phyloP scores from a whole-genome alignment of 2,329 filamentous ascomycete genomes.

The Aspergillus texensis region DNA sequence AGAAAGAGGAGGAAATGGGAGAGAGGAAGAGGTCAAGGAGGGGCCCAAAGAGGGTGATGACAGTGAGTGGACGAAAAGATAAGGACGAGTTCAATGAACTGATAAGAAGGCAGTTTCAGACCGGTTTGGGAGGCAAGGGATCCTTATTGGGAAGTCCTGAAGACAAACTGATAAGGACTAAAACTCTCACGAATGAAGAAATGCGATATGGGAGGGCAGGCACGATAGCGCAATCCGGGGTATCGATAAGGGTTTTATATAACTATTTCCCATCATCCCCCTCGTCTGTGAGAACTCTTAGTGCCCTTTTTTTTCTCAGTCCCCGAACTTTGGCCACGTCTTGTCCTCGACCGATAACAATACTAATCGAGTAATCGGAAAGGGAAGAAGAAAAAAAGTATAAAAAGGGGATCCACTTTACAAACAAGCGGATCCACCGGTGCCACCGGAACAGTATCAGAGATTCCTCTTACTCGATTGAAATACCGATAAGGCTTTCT shows the following conservation, averaged over 20 bases:
- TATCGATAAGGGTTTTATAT: constrained; percentile 14
- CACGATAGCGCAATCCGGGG: constrained; percentile 10
- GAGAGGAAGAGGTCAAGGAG: constrained; percentile 4
- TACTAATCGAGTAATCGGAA: constrained; percentile 12
- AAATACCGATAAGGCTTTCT: constrained; percentile 4
- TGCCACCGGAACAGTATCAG: constrained; percentile 11
- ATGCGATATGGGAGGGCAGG: background rate
- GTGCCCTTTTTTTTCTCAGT: background rate
- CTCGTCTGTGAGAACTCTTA: background rate
- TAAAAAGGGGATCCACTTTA: constrained; percentile 7
- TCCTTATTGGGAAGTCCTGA: background rate
- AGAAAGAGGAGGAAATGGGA: constrained; percentile 1
- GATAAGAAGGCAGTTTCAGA: constrained; percentile 5
- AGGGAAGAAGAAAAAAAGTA: constrained; percentile 5
- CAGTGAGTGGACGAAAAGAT: constrained; percentile 8
- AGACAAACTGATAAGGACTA: constrained; percentile 11
- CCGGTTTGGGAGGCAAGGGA: constrained; percentile 6
- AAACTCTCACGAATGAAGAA: background rate
- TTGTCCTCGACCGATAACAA: background rate
- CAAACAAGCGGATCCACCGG: constrained; percentile 13
- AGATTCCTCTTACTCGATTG: constrained; percentile 15
- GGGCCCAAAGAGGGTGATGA: background rate
- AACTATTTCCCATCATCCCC: background rate
- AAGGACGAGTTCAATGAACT: constrained; percentile 5
- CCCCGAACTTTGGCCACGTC: background rate